Evolutionary conservation across 140 eudicot species (phyloP), one percentile per base, ranked within the genome.

Genomic region (Flaveria floridana): DNA sequence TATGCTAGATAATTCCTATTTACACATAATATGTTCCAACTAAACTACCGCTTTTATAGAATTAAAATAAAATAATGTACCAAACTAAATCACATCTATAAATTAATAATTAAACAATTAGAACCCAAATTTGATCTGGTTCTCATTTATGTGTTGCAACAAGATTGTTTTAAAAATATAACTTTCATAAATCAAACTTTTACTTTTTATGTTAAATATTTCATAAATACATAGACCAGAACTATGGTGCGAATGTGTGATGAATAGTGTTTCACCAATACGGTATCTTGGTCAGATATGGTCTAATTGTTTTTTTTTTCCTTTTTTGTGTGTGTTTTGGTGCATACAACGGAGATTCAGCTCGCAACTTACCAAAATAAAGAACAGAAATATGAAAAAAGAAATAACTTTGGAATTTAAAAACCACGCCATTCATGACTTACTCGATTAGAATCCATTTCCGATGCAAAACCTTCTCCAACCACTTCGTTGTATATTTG

Each of bases 371-470:
- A 34, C 13, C 44, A 20, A 53, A 76, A 46, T 16, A 73, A 47
- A 7, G 21, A 68, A 72, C 19, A 5, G 3, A 76, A 55, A 82
- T 51, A 26, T 25, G 44, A 25, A 62, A 34, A 26, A 63, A 57
- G 50, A 48, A 69, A 4, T n/a, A 69, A 52, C 15, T 23, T 42
- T 14, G 65, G 65, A 47, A 28, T n/a, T 62, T 46, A 19, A 78
- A 78, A 71, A 78, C 65, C 58, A 63, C 20, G 72, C 10, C 12
- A 83, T 62, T 52, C 19, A 28, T 58, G 78, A 62, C 78, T 74
- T 83, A 92, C 98, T 85, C 23, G 78, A 73, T 79, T 79, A 13
- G 86, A 68, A 66, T 82, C 81, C 77, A 81, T 55, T 44, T 83
- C 78, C 44, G 53, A 65, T 19, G 72, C 77, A 80, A 84, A 82